phyloP scores from a whole-genome alignment of 352 stramenopile genomes.

The Peronospora belbahrii region DNA sequence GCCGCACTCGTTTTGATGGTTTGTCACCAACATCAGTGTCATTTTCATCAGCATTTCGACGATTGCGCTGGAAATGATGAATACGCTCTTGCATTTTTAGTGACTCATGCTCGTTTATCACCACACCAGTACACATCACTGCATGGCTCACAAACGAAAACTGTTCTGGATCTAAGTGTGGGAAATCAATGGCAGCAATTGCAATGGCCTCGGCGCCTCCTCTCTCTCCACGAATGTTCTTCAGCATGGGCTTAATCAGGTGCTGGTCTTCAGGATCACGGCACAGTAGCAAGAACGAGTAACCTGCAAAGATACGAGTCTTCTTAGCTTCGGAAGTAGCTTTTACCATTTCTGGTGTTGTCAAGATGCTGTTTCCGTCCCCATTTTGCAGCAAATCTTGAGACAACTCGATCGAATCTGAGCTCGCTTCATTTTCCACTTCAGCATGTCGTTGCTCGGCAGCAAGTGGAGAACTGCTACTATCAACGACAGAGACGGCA shows the following conservation, averaged over 20 bases:
- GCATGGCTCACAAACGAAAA: conserved; percentile 62
- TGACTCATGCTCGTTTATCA: conserved; percentile 25
- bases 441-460: conserved; percentile 3
- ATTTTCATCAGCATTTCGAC: background rate
- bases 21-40: conserved; percentile 3
- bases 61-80: conserved; percentile 16
- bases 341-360: background rate
- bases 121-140: conserved; percentile 49
- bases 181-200: conserved; percentile 42
- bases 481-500: background rate
- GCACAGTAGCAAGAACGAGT: conserved; percentile 56
- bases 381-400: conserved; percentile 16
- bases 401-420: conserved; percentile 1
- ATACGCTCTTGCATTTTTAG: conserved; percentile 26
- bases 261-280: conserved; percentile 36
- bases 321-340: conserved; percentile 1
- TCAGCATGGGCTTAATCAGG: conserved; percentile 32
- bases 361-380: conserved; percentile 11
- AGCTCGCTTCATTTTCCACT: conserved; percentile 1
- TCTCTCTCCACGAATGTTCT: conserved; percentile 25
- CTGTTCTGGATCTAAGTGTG: conserved; percentile 36
- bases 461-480: background rate
- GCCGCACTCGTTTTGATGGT: conserved; percentile 13
- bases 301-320: conserved; percentile 30
- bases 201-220: conserved; percentile 38